Percentiles rank a stretch among this genome's conserved stretches.
Conservation (phyloP, 176 grass and related monocot genomes). For the bread wheat (Triticum aestivum) region IWGSC_CS_RefSeq_v2.1 NC_057800.1:106926445-106926944, state of each 20-base stretch:
- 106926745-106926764: not conserved
- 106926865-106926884: not conserved
- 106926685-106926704: not conserved
- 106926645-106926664: not conserved
- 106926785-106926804: not conserved
- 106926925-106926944: not conserved
- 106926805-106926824: not conserved
- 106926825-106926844: not conserved
- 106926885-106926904: not conserved
- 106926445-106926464: conserved; percentile 80
- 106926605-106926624: not conserved
- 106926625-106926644: conserved; percentile 35
- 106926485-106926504: conserved; percentile 79
- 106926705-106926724: not conserved
- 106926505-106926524: conserved; percentile 70
- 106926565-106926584: conserved; percentile 47
- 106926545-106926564: conserved; percentile 90
- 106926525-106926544: conserved; percentile 62
- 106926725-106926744: too few relatives aligned
- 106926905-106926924: not conserved
- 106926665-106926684: not conserved
- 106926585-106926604: conserved; percentile 5
- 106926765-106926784: not conserved
- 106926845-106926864: not conserved
- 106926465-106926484: conserved; percentile 62